A percentile compares a stretch with the other conserved stretches of the same genome.
These are phyloP conservation scores for Cystofilobasidium bisporidii DNA, from an alignment of 768 basidiomycete species.

Conservation along the genomic window DNA sequence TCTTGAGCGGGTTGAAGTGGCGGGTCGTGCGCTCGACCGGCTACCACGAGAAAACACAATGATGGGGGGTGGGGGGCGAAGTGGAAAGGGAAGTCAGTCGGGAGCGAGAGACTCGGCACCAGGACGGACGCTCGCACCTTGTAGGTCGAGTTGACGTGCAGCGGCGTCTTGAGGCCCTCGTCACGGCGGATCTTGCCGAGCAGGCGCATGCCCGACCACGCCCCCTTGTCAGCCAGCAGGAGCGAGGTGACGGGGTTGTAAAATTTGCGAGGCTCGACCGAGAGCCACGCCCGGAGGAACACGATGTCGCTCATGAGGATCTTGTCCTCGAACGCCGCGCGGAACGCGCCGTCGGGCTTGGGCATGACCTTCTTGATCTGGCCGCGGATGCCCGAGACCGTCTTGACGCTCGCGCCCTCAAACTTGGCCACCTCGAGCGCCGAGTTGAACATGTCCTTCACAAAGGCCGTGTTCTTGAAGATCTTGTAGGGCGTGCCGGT, in stretches of 20 bases:
- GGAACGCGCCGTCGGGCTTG: slow-evolving; percentile 91
- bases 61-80: slow-evolving; percentile 25
- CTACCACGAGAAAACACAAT: slow-evolving; percentile 22
- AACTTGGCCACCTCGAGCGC: slow-evolving; percentile 96
- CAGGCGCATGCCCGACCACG: slow-evolving; percentile 89
- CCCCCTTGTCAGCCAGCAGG: slow-evolving; percentile 66
- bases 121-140: slow-evolving; percentile 43
- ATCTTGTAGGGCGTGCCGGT: slow-evolving; percentile 94
- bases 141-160: slow-evolving; percentile 76
- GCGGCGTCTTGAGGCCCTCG: slow-evolving; percentile 69
- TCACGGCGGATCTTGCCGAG: slow-evolving; percentile 88
- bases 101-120: not conserved
- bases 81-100: not conserved
- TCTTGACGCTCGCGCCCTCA: slow-evolving; percentile 91
- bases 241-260: slow-evolving; percentile 95
- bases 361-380: slow-evolving; percentile 91
- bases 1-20: slow-evolving; percentile 79
- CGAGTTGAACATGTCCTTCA: slow-evolving; percentile 92
- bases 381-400: slow-evolving; percentile 89
- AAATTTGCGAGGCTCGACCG: slow-evolving; percentile 85
- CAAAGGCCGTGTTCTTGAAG: slow-evolving; percentile 97
- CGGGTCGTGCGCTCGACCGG: slow-evolving; percentile 65
- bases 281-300: slow-evolving; percentile 94
- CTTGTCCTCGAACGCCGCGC: slow-evolving; percentile 98
- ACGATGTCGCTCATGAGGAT: slow-evolving; percentile 90